Evolutionary conservation across 2,329 filamentous ascomycete species (phyloP).

Genomic region (Arthroderma uncinatum): DNA sequence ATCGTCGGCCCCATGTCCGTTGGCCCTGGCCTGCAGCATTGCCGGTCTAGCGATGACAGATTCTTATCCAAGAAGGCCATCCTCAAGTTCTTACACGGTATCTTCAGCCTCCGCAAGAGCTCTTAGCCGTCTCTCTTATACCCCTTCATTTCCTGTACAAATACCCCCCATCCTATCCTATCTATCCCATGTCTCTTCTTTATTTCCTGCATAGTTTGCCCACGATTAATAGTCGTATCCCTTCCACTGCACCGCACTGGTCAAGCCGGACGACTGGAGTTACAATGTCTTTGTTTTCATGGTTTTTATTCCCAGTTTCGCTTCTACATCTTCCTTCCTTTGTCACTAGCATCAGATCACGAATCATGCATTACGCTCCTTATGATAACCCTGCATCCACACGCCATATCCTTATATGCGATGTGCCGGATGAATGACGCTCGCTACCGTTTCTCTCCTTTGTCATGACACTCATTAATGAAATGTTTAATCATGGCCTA

Average conservation of each 20-base stretch:
- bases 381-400: slow-evolving; percentile 7
- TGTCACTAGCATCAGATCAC: slow-evolving; percentile 1
- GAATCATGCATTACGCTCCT: slow-evolving; percentile 10
- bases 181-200: background rate
- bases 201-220: background rate
- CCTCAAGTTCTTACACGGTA: slow-evolving; percentile 35
- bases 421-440: slow-evolving; percentile 10
- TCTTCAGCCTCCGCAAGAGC: slow-evolving; percentile 20
- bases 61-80: slow-evolving; percentile 35
- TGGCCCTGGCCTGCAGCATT: slow-evolving; percentile 23
- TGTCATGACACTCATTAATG: slow-evolving; percentile 11
- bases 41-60: slow-evolving; percentile 33
- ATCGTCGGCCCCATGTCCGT: slow-evolving; percentile 85
- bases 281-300: background rate
- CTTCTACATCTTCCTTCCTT: slow-evolving; percentile 2
- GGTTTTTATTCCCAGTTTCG: background rate
- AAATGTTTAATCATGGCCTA: background rate
- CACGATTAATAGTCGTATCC: slow-evolving; percentile 7
- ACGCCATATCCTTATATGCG: background rate
- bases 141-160: background rate
- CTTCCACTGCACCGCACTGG: background rate
- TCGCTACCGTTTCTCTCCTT: slow-evolving; percentile 9
- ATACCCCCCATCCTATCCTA: background rate
- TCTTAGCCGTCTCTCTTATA: background rate
- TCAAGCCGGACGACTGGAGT: slow-evolving; percentile 7